Evolutionary conservation across 345 rosid species (phyloP).

Genomic region (Abelmoschus esculentus): DNA sequence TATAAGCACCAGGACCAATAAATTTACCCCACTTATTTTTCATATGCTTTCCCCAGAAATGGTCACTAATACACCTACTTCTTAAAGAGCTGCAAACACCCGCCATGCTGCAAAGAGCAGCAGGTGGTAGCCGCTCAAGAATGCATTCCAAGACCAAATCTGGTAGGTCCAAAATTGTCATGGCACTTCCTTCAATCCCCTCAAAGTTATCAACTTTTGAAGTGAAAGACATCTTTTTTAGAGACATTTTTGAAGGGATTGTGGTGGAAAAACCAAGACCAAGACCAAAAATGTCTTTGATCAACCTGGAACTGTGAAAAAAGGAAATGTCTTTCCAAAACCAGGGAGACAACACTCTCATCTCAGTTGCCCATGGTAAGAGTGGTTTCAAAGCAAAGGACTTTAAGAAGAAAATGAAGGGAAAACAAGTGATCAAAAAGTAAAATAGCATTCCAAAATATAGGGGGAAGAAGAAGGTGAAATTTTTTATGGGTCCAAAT

Average conservation of each 20-base stretch:
- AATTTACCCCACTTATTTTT: constrained; percentile 64
- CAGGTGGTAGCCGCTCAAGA: constrained; percentile 76
- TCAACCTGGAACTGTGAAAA: constrained; percentile 15
- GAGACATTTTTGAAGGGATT: constrained; percentile 26
- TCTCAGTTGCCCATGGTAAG: constrained; percentile 64
- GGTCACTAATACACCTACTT: constrained; percentile 61
- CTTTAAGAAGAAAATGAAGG: constrained; percentile 61
- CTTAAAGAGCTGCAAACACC: constrained; percentile 67
- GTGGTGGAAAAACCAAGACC: constrained; percentile 7
- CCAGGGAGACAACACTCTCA: constrained; percentile 52
- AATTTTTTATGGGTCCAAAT: constrained; percentile 21
- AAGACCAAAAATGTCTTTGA: constrained; percentile 13
- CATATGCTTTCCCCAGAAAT: constrained; percentile 74
- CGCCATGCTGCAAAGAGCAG: constrained; percentile 66
- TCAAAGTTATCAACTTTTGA: constrained; percentile 23
- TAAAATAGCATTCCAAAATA: constrained; percentile 54
- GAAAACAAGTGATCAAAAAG: constrained; percentile 66
- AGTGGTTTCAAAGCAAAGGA: constrained; percentile 45
- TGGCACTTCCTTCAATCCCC: constrained; percentile 12
- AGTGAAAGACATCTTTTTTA: constrained; percentile 16
- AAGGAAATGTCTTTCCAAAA: constrained; percentile 40
- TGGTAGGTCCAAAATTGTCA: constrained; percentile 77
- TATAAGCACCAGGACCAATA: constrained; percentile 62
- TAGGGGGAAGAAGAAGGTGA: not conserved
- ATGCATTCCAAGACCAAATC: constrained; percentile 72